Evolutionary conservation across 2,329 filamentous ascomycete genomes (phyloP), one percentile per base, ranked within the genome.

Genomic region (Talaromyces sp.): DNA sequence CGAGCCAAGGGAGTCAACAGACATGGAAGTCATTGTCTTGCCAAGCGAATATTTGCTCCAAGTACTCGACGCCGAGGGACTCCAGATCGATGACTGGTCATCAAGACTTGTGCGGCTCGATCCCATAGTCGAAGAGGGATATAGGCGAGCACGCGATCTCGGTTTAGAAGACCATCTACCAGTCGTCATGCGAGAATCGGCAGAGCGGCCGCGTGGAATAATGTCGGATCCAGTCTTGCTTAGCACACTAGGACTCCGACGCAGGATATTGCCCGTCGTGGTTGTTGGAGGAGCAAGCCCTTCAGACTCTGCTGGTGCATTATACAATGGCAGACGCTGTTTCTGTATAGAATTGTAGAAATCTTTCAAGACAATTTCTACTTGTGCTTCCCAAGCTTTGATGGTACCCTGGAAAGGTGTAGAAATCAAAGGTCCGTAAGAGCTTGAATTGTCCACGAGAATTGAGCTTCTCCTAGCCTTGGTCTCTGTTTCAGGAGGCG

Each of bases 81-180:
- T 97, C 92, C 92, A 98, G 56, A 97, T 85, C 1, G 92, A 96
- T 67, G 88, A 91, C 66, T 89, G 87, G 71, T 99, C 95, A 66
- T 99, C 95, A 69, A 99, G 87, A 77, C 94, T 98, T 10, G 94
- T 98, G 60, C 93, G 87, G 74, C 93, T 97, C 0, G 94, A 97
- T 27, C 90, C 93, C 73, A 96, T 87, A 13, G 91, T 92, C 47
- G 90, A 94, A 60, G 87, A 86, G 47, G 90, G 89, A 68, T 95
- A 89, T 33, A 92, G 74, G 67, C 90, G 86, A 27, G 90, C 90
- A 56, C 93, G 85, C 1, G 93, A 96, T 62, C 94, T 87, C 72
- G 90, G 93, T 79, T 96, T 97, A 43, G 90, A 91, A 52, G 87
- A 86, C 90, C 92, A 98, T 62, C 92, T 85, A 60, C 88, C 89